Base-by-base conservation (phyloP, 2,329 filamentous ascomycete genomes). In the Penicillium occitanis region DNA sequence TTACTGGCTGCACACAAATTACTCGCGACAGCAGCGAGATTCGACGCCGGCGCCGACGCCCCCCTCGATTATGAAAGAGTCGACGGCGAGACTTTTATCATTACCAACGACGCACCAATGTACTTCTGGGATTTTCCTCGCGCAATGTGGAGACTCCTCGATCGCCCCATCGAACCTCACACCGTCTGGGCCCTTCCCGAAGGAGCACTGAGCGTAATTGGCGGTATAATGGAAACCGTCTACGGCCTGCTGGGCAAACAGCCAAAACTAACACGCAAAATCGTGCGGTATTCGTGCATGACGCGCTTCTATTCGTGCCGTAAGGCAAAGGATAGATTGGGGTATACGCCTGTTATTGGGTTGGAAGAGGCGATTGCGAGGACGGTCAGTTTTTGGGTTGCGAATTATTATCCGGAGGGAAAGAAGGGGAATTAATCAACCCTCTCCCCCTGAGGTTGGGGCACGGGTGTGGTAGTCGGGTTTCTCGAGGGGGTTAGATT, bases 51-150 rank as follows among this genome's bases (percentile, higher is more conserved):
- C 59, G 78, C 82, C 63, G 88, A 86, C 22, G 83, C 84, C 0
- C 88, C 88, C n/a, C 84, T 91, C 44, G 87, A 91, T 78, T 81
- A 88, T 78, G 90, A 92, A 80, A 85, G 85, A 67, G 88, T 93
- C 60, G 91, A 93, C 75, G 95, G 94, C 67, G 89, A 97, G 77
- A 89, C 89, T 61, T 94, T 98, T 82, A 88, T 97, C 80, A 87
- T 98, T 74, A 95, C 92, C 66, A 98, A 98, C 77, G 91, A 93
- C 78, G 84, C 88, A 71, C 94, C 94, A 5, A 84, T 96, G 22
- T 94, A 94, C 77, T 96, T 97, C 79, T 96, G 95, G 88, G 92
- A 96, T 78, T 91, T 96, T 75, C 87, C 91, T 67, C 86, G 91
- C 48, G 87, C 88, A 46, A 85, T 97, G 57, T 98, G 92, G 92